Conservation (phyloP, 2,329 filamentous ascomycete species). For the Teratosphaeria gauchensis region DNA sequence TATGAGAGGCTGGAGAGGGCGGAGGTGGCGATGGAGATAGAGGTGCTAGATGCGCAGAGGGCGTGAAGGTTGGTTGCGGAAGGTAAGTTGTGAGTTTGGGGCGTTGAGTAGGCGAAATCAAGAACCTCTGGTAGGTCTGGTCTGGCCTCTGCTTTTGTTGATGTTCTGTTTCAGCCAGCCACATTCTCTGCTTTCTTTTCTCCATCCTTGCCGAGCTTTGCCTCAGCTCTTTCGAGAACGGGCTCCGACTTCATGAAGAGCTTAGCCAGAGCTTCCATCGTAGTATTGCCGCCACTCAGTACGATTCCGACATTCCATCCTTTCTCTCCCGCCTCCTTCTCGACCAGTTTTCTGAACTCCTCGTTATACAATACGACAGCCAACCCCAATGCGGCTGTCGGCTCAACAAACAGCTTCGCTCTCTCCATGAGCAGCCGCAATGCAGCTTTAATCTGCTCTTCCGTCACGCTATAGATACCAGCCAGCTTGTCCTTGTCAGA, state of each 20-base stretch:
- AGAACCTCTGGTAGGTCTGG: background rate
- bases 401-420: conserved; percentile 86
- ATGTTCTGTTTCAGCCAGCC: conserved; percentile 12
- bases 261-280: conserved; percentile 49
- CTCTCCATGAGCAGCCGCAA: conserved; percentile 73
- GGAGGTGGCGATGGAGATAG: background rate
- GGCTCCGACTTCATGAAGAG: conserved; percentile 35
- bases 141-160: background rate
- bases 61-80: background rate
- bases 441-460: conserved; percentile 70
- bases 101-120: background rate
- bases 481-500: conserved; percentile 59
- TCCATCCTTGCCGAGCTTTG: conserved; percentile 32
- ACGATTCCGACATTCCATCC: conserved; percentile 64
- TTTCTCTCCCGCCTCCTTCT: conserved; percentile 57
- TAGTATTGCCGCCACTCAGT: conserved; percentile 56
- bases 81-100: background rate
- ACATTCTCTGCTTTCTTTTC: conserved; percentile 37
- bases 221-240: conserved; percentile 30
- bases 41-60: background rate
- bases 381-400: conserved; percentile 72
- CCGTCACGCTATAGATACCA: conserved; percentile 63
- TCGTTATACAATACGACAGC: conserved; percentile 79
- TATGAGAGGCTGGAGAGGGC: background rate
- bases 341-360: conserved; percentile 64